These are phyloP conservation scores for Xylariaceae sp. DNA, from an alignment of 2,329 filamentous ascomycete species.

Conservation along the genomic window DNA sequence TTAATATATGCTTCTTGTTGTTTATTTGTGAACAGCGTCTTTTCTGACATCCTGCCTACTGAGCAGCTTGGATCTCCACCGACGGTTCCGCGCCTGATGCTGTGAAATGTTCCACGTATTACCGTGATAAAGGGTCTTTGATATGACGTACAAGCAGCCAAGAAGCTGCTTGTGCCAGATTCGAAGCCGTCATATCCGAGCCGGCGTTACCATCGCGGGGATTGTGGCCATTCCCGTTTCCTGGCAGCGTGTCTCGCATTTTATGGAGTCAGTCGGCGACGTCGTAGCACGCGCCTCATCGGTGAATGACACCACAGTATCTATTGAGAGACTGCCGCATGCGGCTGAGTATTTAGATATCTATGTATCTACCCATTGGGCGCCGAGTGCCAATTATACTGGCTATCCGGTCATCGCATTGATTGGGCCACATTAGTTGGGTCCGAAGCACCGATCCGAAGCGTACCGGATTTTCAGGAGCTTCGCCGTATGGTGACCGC, in stretches of 20 bases:
- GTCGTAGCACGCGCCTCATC: neutral
- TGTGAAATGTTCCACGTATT: neutral
- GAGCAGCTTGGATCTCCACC: neutral
- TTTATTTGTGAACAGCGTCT: neutral
- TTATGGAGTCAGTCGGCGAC: neutral
- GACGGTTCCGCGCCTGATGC: neutral
- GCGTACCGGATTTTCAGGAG: too few species aligned
- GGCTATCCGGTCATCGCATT: neutral
- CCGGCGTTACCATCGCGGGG: too few species aligned
- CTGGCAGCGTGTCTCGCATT: neutral
- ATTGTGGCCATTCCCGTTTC: neutral
- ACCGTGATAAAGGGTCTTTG: neutral
- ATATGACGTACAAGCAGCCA: neutral
- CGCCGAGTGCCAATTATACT: neutral
- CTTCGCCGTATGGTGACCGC: too few species aligned
- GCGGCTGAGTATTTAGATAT: neutral
- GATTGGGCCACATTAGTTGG: neutral
- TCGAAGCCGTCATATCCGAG: too few species aligned
- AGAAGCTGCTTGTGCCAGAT: too few species aligned
- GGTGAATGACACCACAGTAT: too few species aligned
- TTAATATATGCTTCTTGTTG: neutral
- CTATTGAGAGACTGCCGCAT: neutral
- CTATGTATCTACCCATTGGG: neutral
- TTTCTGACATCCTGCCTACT: neutral
- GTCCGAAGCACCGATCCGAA: neutral